phyloP scores from a whole-genome alignment of 352 stramenopile species.

The Phytophthora ramorum region DNA sequence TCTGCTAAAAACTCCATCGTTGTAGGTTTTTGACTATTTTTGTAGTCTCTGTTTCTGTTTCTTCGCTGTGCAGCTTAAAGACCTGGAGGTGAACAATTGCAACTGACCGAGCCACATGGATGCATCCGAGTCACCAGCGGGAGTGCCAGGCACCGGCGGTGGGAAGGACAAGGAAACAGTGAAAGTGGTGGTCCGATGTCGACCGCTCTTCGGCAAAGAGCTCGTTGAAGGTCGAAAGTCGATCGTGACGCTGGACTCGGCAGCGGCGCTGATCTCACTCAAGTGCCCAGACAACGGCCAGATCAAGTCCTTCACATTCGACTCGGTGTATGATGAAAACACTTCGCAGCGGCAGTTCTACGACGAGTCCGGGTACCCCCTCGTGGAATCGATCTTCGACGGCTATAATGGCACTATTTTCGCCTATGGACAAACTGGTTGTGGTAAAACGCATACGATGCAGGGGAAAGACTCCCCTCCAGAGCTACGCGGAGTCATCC shows the following conservation, averaged over 20 bases:
- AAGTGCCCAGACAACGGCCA: constrained; percentile 78
- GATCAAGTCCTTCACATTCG: constrained; percentile 91
- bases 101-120: constrained; percentile 17
- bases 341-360: constrained; percentile 89
- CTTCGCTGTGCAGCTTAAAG: not conserved
- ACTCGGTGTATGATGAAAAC: constrained; percentile 91
- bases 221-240: constrained; percentile 80
- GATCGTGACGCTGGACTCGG: constrained; percentile 82
- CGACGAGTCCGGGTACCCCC: constrained; percentile 83
- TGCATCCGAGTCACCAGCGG: constrained; percentile 21
- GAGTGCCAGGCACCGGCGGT: constrained; percentile 7
- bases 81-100: not conserved
- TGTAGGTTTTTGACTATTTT: constrained; percentile 29
- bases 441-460: constrained; percentile 89
- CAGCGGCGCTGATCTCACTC: constrained; percentile 75
- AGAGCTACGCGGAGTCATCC: constrained; percentile 84
- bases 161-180: constrained; percentile 85
- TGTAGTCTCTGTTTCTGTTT: constrained; percentile 3
- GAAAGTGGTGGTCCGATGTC: constrained; percentile 90
- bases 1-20: constrained; percentile 17
- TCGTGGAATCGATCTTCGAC: constrained; percentile 92
- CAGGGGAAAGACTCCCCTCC: constrained; percentile 78
- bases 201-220: constrained; percentile 88
- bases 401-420: constrained; percentile 94
- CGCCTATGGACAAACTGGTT: constrained; percentile 89